Conservation (phyloP, 139 green algal species). For the Tetraselmis chui region DNA sequence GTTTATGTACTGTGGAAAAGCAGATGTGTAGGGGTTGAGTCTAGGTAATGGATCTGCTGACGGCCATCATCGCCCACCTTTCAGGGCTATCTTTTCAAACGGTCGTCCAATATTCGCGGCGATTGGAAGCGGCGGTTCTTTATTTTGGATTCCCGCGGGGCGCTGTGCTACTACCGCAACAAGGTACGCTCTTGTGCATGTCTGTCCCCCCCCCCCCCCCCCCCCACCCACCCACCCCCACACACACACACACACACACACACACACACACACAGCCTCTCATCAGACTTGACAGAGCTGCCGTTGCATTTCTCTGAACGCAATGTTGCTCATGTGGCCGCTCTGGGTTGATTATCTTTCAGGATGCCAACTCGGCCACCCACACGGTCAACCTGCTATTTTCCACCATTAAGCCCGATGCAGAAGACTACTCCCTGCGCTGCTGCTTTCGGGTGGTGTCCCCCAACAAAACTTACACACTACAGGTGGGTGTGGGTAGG, state of each 20-base stretch:
- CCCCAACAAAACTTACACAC: constrained; percentile 59
- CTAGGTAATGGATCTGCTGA: constrained; percentile 4
- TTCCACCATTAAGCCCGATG: constrained; percentile 76
- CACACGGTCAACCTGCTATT: constrained; percentile 80
- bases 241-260: no score
- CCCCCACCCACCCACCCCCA: no score
- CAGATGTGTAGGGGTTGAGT: no score
- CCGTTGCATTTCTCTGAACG: no score
- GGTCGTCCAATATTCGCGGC: constrained; percentile 37
- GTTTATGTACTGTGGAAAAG: no score
- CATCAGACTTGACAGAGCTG: no score
- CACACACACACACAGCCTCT: no score
- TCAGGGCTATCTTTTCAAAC: constrained; percentile 81
- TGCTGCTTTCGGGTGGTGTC: constrained; percentile 80
- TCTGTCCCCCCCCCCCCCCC: neutral
- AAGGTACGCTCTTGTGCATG: no score
- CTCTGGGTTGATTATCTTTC: neutral
- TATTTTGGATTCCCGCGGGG: constrained; percentile 69
- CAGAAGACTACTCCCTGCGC: constrained; percentile 55
- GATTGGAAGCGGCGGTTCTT: constrained; percentile 88
- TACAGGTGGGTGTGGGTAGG: no score
- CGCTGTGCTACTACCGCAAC: constrained; percentile 65
- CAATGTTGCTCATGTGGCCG: constrained; percentile 4
- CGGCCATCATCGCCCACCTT: constrained; percentile 43
- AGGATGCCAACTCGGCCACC: constrained; percentile 33